phyloP scores from a whole-genome alignment of 805 yeast species.

The Kuraishia hungarica region DNA sequence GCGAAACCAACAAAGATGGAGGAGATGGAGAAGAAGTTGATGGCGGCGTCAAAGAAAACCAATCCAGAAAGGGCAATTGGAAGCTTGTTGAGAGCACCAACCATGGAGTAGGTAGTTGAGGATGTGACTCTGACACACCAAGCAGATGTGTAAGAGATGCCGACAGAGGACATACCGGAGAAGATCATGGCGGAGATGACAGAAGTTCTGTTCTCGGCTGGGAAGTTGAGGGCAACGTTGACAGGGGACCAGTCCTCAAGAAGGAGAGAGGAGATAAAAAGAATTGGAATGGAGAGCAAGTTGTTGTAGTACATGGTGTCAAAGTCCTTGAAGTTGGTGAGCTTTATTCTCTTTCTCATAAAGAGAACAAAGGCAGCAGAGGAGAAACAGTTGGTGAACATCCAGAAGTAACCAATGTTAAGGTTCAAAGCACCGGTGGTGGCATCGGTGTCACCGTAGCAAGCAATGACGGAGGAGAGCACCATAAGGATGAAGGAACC shows the following conservation, averaged over 20 bases:
- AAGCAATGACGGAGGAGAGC: conserved; percentile 91
- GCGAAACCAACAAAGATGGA: conserved; percentile 90
- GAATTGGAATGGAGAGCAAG: conserved; percentile 84
- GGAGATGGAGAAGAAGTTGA: conserved; percentile 80
- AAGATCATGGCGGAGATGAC: conserved; percentile 77
- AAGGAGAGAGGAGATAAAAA: conserved; percentile 63
- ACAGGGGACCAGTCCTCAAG: conserved; percentile 91
- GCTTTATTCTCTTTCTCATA: conserved; percentile 97
- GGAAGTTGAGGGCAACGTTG: conserved; percentile 74
- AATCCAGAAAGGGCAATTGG: conserved; percentile 96
- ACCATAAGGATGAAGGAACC: conserved; percentile 90
- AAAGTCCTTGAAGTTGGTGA: conserved; percentile 92
- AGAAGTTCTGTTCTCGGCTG: conserved; percentile 56
- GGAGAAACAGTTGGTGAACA: conserved; percentile 89
- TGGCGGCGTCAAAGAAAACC: conserved; percentile 90
- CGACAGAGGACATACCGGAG: conserved; percentile 91
- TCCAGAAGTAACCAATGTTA: conserved; percentile 89
- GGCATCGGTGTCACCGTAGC: conserved; percentile 57
- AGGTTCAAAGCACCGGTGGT: conserved; percentile 30
- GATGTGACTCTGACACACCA: conserved; percentile 99
- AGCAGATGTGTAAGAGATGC: conserved; percentile 97
- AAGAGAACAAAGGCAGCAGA: conserved; percentile 88
- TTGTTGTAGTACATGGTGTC: conserved; percentile 99
- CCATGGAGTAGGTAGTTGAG: conserved; percentile 98
- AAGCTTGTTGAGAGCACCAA: conserved; percentile 96